Evolutionary conservation across 2,329 filamentous ascomycete species (phyloP).

Genomic region (Cordyceps javanica): DNA sequence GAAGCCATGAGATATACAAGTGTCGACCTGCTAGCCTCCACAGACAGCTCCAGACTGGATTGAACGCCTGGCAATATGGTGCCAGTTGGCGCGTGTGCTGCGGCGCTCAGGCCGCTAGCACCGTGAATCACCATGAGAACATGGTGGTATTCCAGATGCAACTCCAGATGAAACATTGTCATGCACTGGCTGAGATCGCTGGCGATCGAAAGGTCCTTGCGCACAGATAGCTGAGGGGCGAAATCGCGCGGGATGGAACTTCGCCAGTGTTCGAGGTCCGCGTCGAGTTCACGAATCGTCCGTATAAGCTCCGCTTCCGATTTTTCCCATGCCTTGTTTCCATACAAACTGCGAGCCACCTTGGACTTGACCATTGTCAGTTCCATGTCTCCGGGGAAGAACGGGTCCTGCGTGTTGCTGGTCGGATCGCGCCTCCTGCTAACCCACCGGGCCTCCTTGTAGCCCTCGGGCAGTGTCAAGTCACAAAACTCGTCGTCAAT

Average conservation of each 20-base stretch:
- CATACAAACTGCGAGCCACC: slow-evolving; percentile 43
- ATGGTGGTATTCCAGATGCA: slow-evolving; percentile 50
- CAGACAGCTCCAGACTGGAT: slow-evolving; percentile 46
- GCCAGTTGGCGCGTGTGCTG: slow-evolving; percentile 23
- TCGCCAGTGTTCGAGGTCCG: slow-evolving; percentile 50
- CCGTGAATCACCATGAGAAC: slow-evolving; percentile 49
- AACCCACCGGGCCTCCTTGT: slow-evolving; percentile 20
- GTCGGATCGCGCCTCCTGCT: not conserved
- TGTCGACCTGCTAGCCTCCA: slow-evolving; percentile 51
- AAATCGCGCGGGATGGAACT: slow-evolving; percentile 37
- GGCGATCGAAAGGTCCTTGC: slow-evolving; percentile 21
- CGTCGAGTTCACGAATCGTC: slow-evolving; percentile 50
- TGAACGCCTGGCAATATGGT: slow-evolving; percentile 38
- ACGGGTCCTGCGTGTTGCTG: slow-evolving; percentile 20
- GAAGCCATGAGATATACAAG: slow-evolving; percentile 41
- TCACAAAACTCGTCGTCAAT: slow-evolving; percentile 48
- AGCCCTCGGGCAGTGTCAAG: slow-evolving; percentile 38
- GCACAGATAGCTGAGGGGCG: slow-evolving; percentile 41
- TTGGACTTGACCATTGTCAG: slow-evolving; percentile 47
- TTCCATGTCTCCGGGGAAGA: slow-evolving; percentile 41
- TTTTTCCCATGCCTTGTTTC: slow-evolving; percentile 39
- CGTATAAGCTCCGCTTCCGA: slow-evolving; percentile 48
- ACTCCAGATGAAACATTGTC: slow-evolving; percentile 40
- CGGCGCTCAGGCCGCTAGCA: slow-evolving; percentile 45
- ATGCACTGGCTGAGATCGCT: slow-evolving; percentile 22